Base-by-base conservation (phyloP, 2,329 filamentous ascomycete species). In the Blastomyces gilchristii region DNA sequence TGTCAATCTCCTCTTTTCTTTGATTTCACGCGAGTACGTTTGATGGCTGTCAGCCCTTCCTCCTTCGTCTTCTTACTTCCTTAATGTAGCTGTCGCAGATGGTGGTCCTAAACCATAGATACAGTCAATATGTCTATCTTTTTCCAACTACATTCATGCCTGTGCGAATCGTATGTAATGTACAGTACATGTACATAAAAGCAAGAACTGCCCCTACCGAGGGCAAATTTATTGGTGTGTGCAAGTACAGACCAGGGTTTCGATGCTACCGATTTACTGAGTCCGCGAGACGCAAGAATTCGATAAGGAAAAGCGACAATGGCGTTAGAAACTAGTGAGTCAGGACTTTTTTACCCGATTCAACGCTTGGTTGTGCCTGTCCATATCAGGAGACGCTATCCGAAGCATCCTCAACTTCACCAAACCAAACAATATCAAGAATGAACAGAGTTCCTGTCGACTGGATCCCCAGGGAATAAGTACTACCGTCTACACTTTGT, bases 271-370 rank as follows among this genome's bases (percentile, higher is more conserved):
- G 6, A 45, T 8, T n/a, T n/a, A 14, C 18, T n/a, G 43, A 45
- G 43, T 2, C 43, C 18, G 43, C 43, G 5, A 45, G 41, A 45
- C 14, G 41, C 3, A 49, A 25, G 47, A 9, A 22, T 25, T 25
- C 47, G 37, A 25, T 3, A 25, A 49, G n/a, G 22, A 12, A 8
- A 49, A 31, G 52, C 8, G 34, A 53, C n/a, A 7, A 18, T n/a
- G 11, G 16, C n/a, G 3, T 11, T 41, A 22, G 14, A 56, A 28
- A 34, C 9, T 11, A 37, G 43, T 7, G 25, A 8, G 34, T 31
- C 39, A 49, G 61, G 47, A 65, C 62, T 53, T 62, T 52, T 14
- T 60, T 60, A 60, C 58, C 45, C n/a, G 31, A 60, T 50, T 60
- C 34, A 25, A 41, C 50, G 16, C 25, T n/a, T 53, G 14, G 31